Evolutionary conservation across 129 eudicot species (phyloP).

Genomic region (Artemisia argyi): DNA sequence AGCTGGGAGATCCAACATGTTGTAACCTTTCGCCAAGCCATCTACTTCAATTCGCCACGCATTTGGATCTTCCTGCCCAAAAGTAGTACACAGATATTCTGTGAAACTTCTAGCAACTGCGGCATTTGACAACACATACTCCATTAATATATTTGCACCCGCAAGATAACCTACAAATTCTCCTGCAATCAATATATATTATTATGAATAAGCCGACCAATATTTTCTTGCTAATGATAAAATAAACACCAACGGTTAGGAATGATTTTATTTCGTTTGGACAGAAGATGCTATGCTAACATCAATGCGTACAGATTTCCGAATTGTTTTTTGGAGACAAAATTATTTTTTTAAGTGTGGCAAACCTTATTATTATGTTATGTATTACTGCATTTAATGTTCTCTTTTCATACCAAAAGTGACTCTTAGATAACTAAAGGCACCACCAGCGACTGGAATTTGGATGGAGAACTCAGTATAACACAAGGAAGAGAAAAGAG

Average conservation of each 20-base stretch:
- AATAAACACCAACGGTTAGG: not conserved
- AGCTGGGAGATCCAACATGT: slow-evolving; percentile 82
- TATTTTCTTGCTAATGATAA: not conserved
- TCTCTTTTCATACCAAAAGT: slow-evolving; percentile 62
- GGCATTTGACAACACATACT: slow-evolving; percentile 80
- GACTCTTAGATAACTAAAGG: slow-evolving; percentile 78
- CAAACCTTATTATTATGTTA: not conserved
- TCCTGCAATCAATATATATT: slow-evolving; percentile 38
- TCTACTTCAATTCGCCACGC: slow-evolving; percentile 66
- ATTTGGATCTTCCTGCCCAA: slow-evolving; percentile 62
- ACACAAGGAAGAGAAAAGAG: slow-evolving; percentile 80
- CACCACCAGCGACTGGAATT: slow-evolving; percentile 85
- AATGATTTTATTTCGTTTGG: not conserved
- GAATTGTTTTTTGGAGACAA: no score
- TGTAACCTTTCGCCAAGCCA: slow-evolving; percentile 65
- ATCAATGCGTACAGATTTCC: no score
- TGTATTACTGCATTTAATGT: not conserved
- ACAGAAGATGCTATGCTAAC: no score
- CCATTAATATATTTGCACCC: slow-evolving; percentile 79
- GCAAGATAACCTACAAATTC: slow-evolving; percentile 82
- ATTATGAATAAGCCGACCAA: not conserved
- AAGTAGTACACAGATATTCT: slow-evolving; percentile 62
- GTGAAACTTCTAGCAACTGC: slow-evolving; percentile 83
- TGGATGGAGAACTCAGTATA: slow-evolving; percentile 78
- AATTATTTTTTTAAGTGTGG: not conserved